Conservation (phyloP, 106 monocot species). For the Acorus gramineus region DNA sequence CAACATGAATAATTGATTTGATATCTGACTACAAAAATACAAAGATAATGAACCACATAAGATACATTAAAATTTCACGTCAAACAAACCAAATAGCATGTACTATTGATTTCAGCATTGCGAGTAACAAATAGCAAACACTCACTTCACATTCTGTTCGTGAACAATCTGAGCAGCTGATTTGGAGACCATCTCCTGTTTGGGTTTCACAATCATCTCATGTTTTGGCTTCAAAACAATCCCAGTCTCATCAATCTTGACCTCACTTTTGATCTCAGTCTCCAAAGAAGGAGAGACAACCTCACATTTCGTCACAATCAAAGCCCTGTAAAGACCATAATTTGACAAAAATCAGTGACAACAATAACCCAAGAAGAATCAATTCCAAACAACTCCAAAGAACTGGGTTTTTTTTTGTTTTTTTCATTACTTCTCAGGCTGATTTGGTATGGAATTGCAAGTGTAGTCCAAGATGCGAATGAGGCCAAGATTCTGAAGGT, state of each 20-base stretch:
- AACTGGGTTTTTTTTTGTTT: not conserved
- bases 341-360: not conserved
- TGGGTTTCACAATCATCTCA: conserved; percentile 50
- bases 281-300: conserved; percentile 61
- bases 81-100: not conserved
- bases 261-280: conserved; percentile 46
- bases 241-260: conserved; percentile 20
- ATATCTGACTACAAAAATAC: no score
- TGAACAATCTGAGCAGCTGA: conserved; percentile 84
- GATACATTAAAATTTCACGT: not conserved
- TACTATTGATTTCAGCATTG: not conserved
- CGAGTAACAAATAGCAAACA: not conserved
- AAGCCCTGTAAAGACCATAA: conserved; percentile 36
- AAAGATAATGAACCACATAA: not conserved
- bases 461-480: conserved; percentile 81
- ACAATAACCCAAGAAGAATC: not conserved
- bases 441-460: conserved; percentile 75
- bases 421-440: conserved; percentile 52
- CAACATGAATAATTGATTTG: no score
- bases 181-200: conserved; percentile 44
- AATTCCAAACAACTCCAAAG: not conserved
- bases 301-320: conserved; percentile 85
- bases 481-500: conserved; percentile 77
- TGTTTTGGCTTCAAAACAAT: conserved; percentile 33
- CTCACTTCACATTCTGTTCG: conserved; percentile 83